These are phyloP conservation scores for Schizosaccharomyces osmophilus DNA, from an alignment of 805 yeast species.

Conservation along the genomic window DNA sequence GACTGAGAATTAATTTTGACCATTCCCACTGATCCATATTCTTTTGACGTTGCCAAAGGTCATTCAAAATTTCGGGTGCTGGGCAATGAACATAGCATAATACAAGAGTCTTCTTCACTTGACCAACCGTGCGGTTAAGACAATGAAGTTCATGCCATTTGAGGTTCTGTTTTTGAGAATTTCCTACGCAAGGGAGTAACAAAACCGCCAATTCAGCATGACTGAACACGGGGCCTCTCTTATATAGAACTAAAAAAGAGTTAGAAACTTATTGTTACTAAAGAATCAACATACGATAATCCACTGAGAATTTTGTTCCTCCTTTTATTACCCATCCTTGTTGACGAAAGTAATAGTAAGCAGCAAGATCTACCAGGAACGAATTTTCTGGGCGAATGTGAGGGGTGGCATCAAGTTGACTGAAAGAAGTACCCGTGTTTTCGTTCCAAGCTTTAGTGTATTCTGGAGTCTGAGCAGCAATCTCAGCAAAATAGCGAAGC, in stretches of 20 bases:
- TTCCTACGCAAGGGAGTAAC: slow-evolving; percentile 20
- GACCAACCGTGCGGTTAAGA: slow-evolving; percentile 56
- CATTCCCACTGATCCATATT: not conserved
- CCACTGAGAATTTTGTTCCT: slow-evolving; percentile 84
- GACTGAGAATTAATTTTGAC: not conserved
- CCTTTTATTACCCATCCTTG: slow-evolving; percentile 85
- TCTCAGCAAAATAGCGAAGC: not conserved
- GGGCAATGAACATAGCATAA: slow-evolving; percentile 43
- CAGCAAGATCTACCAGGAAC: slow-evolving; percentile 37
- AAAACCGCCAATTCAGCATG: slow-evolving; percentile 73
- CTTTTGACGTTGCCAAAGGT: not conserved
- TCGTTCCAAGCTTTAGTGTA: not conserved
- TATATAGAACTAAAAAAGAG: slow-evolving; percentile 28
- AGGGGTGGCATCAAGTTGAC: too few species aligned
- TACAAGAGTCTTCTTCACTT: slow-evolving; percentile 59
- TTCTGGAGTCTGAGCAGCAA: slow-evolving; percentile 8
- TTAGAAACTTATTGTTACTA: not conserved
- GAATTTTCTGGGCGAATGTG: slow-evolving; percentile 12
- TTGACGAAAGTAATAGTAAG: slow-evolving; percentile 67
- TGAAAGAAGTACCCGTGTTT: not conserved
- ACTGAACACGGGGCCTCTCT: slow-evolving; percentile 81
- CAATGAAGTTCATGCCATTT: slow-evolving; percentile 43
- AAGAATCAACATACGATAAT: slow-evolving; percentile 17
- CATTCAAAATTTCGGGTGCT: too few species aligned
- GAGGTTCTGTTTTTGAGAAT: slow-evolving; percentile 10